These are phyloP conservation scores for Metschnikowia baotianmanensis DNA, from an alignment of 805 yeast genomes.

Conservation along the genomic window DNA sequence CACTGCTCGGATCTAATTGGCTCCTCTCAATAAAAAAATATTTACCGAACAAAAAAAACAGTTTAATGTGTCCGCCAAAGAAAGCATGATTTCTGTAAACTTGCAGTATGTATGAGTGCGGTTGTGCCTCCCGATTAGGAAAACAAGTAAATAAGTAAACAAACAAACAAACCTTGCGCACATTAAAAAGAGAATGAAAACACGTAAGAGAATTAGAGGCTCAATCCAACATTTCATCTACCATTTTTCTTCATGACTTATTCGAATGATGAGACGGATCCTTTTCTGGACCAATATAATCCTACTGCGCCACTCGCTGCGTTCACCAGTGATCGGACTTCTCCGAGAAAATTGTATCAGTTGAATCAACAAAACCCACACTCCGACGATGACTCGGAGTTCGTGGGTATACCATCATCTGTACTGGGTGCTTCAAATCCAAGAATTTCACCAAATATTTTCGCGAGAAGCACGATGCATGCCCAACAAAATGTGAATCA, in stretches of 20 bases:
- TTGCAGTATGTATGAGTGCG: too few species aligned
- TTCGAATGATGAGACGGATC: conserved; percentile 17
- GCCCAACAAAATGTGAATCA: conserved; percentile 10
- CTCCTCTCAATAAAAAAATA: too few species aligned
- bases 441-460: conserved; percentile 44
- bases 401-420: conserved; percentile 29
- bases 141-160: too few species aligned
- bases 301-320: conserved; percentile 40
- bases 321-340: conserved; percentile 35
- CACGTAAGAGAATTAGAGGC: too few species aligned
- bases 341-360: conserved; percentile 37
- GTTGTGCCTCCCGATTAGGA: too few species aligned
- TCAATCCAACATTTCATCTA: not conserved
- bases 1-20: too few species aligned
- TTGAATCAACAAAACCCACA: conserved; percentile 21
- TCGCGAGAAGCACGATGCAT: conserved; percentile 36
- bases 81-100: too few species aligned
- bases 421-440: conserved; percentile 27
- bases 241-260: not conserved
- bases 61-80: too few species aligned
- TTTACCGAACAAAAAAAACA: too few species aligned
- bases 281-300: conserved; percentile 31
- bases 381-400: conserved; percentile 24
- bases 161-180: not conserved
- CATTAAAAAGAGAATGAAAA: not conserved